These are phyloP conservation scores for Pythium scleroteichum DNA, from an alignment of 352 stramenopile genomes.

Conservation along the genomic window DNA sequence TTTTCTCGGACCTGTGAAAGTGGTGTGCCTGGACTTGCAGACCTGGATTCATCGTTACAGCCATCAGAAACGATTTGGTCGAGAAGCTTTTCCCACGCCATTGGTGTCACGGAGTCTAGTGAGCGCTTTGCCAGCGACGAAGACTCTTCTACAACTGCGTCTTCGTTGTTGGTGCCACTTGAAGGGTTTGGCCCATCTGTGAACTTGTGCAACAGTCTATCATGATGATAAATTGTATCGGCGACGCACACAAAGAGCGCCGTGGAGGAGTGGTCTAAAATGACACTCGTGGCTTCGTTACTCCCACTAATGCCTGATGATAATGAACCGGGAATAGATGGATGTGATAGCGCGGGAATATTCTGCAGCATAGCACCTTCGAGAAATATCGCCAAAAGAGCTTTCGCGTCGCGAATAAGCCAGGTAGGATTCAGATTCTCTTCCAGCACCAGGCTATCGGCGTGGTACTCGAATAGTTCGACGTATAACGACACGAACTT, in stretches of 20 bases:
- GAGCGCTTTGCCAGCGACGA: constrained; percentile 24
- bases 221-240: constrained; percentile 27
- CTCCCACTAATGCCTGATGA: neutral
- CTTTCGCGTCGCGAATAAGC: constrained; percentile 29
- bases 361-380: constrained; percentile 16
- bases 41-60: constrained; percentile 4
- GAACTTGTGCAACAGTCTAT: constrained; percentile 22
- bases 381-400: constrained; percentile 21
- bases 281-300: constrained; percentile 3
- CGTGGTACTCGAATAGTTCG: constrained; percentile 53
- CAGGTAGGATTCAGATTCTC: constrained; percentile 36
- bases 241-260: constrained; percentile 14
- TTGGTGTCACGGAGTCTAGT: constrained; percentile 16
- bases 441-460: constrained; percentile 30
- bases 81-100: constrained; percentile 32
- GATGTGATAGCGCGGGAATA: constrained; percentile 9
- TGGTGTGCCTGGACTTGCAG: constrained; percentile 5
- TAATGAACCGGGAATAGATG: neutral
- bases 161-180: neutral
- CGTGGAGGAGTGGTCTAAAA: constrained; percentile 7
- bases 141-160: neutral
- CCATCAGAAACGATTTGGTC: constrained; percentile 17
- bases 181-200: neutral
- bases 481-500: constrained; percentile 71
- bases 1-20: constrained; percentile 14